These are phyloP conservation scores for Pittosporum tobira DNA, from an alignment of 129 eudicot species.

Conservation along the genomic window DNA sequence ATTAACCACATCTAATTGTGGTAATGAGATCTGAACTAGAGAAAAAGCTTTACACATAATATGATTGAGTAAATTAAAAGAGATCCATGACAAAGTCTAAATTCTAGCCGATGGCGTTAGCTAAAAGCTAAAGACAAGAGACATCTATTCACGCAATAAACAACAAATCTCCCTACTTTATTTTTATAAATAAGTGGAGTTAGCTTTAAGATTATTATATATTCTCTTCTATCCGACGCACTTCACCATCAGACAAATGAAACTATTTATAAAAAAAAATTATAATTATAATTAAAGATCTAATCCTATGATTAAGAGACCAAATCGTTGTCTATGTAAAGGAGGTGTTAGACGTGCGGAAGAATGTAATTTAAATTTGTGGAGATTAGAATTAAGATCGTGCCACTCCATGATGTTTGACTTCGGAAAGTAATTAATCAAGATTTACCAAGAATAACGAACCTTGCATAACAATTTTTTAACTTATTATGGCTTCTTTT, in stretches of 20 bases:
- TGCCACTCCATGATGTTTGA: slow-evolving; percentile 3
- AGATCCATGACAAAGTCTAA: too few relatives aligned
- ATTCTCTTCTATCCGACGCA: slow-evolving; percentile 1
- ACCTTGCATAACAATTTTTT: too few relatives aligned
- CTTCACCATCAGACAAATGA: slow-evolving; percentile 7
- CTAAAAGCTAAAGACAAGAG: too few relatives aligned
- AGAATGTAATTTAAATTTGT: not conserved
- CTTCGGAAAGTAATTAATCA: too few relatives aligned
- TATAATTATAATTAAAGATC: slow-evolving; percentile 1
- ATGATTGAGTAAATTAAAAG: too few relatives aligned
- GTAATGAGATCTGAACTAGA: too few relatives aligned
- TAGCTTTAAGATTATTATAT: slow-evolving; percentile 4
- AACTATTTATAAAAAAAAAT: not conserved
- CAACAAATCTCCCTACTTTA: not conserved
- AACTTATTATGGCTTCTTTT: too few relatives aligned
- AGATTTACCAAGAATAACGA: not conserved
- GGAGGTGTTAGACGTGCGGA: slow-evolving; percentile 3
- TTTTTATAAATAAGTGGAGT: not conserved
- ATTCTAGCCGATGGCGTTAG: too few relatives aligned
- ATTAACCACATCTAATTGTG: too few relatives aligned
- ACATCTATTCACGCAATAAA: not conserved
- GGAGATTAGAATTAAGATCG: not conserved
- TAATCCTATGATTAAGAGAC: not conserved
- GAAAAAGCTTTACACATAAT: too few relatives aligned
- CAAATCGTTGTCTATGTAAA: slow-evolving; percentile 12